phyloP scores from a whole-genome alignment of 768 basidiomycete species.

The Rhizopogon salebrosus region DNA sequence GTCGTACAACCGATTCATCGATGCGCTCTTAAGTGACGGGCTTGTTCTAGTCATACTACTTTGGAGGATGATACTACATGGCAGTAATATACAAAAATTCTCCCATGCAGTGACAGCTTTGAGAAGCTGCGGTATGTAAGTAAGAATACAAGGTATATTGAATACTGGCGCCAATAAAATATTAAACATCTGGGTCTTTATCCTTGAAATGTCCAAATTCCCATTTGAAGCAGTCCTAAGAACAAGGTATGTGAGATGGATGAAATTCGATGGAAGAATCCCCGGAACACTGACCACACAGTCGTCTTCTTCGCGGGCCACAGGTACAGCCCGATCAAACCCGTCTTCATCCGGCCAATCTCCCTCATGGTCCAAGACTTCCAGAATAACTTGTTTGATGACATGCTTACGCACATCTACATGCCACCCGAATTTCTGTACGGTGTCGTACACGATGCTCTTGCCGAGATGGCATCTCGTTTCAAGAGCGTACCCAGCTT shows the following conservation, averaged over 20 bases:
- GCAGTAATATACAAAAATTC: background rate
- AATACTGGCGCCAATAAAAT: background rate
- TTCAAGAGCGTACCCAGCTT: conserved; percentile 64
- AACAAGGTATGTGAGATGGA: background rate
- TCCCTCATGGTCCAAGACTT: conserved; percentile 44
- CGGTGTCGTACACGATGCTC: conserved; percentile 64
- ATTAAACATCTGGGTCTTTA: background rate
- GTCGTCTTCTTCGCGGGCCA: conserved; percentile 53
- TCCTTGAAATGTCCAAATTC: conserved; percentile 53
- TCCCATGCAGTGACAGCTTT: background rate
- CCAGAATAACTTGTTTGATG: conserved; percentile 49
- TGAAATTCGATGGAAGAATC: background rate
- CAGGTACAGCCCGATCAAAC: conserved; percentile 45
- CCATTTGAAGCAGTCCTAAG: conserved; percentile 76
- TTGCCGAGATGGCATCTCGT: conserved; percentile 58
- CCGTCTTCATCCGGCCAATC: conserved; percentile 36
- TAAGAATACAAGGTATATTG: conserved; percentile 4
- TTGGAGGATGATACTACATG: too few relatives aligned
- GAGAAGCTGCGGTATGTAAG: background rate
- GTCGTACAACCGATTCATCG: background rate
- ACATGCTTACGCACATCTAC: conserved; percentile 52
- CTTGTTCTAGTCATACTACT: too few relatives aligned
- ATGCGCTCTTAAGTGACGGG: too few relatives aligned
- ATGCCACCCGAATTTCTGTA: conserved; percentile 55
- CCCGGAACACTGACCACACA: conserved; percentile 46